Evolutionary conservation across 164 flowering plant species (phyloP), one percentile per base, ranked within the genome.

Genomic region (Annona squamosa): DNA sequence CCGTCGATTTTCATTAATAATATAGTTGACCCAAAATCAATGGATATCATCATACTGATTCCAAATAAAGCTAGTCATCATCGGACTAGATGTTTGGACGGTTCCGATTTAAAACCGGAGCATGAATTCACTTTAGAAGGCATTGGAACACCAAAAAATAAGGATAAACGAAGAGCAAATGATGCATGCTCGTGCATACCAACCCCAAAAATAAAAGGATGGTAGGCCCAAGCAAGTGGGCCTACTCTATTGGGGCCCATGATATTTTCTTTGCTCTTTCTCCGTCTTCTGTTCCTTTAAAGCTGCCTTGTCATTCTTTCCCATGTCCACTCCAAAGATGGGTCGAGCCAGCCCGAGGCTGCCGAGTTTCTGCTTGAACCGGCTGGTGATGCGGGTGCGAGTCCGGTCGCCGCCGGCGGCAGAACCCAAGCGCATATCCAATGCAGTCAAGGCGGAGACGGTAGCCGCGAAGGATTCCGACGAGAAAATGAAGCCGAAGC

Each of bases 311-410:
- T 72, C 44, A 26, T 26, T 26, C 26, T 45, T 12, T 13, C 19
- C 12, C 2, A 64, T 37, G 13, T 18, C 41, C 74, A 63, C 57
- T 46, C 63, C 66, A 46, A 47, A 77, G 63, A 87, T 87, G 91
- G 85, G 83, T n/a, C 79, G 79, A 74, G 80, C 68, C 3, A 84
- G 85, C 3, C 62, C 82, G 13, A 85, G 75, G 67, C 62, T 86
- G 82, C 85, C 90, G 9, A 72, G 82, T 18, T 86, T 87, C 72
- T 91, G 91, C 81, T 78, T 89, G 41, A 87, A 82, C 78, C 77
- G 86, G 65, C 84, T 88, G 44, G 82, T 86, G 78, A 84, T 91
- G 42, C 88, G 82, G 26, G 82, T 81, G 6, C 83, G 87, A 69
- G 85, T 85, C 47, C 90, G 92, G 4, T 85, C 92, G 3, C 90